Conservation (phyloP, 805 yeast genomes). For the Metschnikowia picachoensis region DNA sequence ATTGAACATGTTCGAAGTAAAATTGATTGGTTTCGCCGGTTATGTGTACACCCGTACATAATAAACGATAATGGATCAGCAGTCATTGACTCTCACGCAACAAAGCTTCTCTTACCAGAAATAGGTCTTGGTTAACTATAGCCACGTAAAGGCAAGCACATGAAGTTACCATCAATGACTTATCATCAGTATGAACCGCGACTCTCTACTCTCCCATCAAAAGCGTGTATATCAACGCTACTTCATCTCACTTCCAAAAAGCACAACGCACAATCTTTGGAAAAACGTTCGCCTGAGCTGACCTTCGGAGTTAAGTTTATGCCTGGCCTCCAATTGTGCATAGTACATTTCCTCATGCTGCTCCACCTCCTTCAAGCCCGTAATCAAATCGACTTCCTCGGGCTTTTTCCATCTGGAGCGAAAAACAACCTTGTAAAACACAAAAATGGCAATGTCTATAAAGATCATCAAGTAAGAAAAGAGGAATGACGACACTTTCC, state of each 20-base stretch:
- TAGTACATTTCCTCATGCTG: slow-evolving; percentile 32
- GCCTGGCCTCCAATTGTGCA: slow-evolving; percentile 14
- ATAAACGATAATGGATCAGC: no score
- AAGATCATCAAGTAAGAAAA: slow-evolving; percentile 19
- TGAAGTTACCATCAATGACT: no score
- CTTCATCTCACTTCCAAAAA: slow-evolving; percentile 27
- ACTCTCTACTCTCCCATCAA: no score
- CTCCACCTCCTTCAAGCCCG: slow-evolving; percentile 38
- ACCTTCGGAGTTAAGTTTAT: slow-evolving; percentile 20
- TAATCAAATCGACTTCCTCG: slow-evolving; percentile 21
- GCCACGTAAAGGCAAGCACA: no score
- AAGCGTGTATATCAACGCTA: not conserved
- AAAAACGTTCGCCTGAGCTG: slow-evolving; percentile 14
- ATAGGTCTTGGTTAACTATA: no score
- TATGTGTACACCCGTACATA: no score
- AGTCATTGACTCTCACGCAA: no score
- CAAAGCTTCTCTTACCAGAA: no score
- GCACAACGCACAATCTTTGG: slow-evolving; percentile 17
- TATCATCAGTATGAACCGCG: no score
- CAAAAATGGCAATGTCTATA: slow-evolving; percentile 14
- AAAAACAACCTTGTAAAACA: slow-evolving; percentile 13
- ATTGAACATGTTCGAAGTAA: no score
- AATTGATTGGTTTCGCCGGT: no score
- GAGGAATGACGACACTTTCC: slow-evolving; percentile 15
- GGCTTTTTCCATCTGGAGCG: slow-evolving; percentile 17